Percentiles rank a stretch among this genome's conserved stretches.
Conservation (phyloP, 1,139 yeast species). For the Eremothecium cymbalariae region DNA sequence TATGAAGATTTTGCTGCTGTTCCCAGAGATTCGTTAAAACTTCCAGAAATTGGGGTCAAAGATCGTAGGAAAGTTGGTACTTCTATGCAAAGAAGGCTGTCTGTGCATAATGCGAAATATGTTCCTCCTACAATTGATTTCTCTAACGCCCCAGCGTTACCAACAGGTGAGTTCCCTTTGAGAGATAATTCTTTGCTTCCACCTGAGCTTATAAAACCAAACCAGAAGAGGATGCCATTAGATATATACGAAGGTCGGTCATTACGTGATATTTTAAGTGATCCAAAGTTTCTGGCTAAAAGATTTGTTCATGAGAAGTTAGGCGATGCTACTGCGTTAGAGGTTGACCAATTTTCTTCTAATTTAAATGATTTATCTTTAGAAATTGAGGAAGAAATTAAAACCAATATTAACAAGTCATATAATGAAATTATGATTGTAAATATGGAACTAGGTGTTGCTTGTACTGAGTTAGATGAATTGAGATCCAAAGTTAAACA, state of each 20-base stretch:
- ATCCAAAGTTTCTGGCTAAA: constrained; percentile 41
- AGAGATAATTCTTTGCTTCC: constrained; percentile 6
- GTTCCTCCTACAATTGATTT: constrained; percentile 26
- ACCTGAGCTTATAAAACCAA: constrained; percentile 16
- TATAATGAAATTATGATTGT: constrained; percentile 65
- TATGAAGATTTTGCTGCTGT: constrained; percentile 26
- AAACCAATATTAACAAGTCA: constrained; percentile 57
- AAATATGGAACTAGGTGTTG: constrained; percentile 53
- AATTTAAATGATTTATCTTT: constrained; percentile 46
- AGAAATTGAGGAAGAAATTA: constrained; percentile 54
- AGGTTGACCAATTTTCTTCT: constrained; percentile 63
- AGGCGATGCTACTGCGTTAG: constrained; percentile 61
- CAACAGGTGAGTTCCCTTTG: constrained; percentile 3
- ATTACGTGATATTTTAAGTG: constrained; percentile 26
- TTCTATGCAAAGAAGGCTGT: constrained; percentile 36
- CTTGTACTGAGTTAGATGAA: constrained; percentile 56
- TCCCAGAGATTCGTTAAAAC: constrained; percentile 16
- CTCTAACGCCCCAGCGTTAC: constrained; percentile 20
- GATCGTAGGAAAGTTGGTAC: constrained; percentile 36
- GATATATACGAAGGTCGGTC: constrained; percentile 11
- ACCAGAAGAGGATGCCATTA: not conserved
- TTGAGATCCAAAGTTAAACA: constrained; percentile 56
- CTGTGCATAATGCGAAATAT: constrained; percentile 32
- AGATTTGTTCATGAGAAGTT: constrained; percentile 46
- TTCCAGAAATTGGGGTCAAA: constrained; percentile 31